A percentile compares a stretch with the other conserved stretches of the same genome.
These are phyloP conservation scores for Penicillium mononematosum DNA, from an alignment of 495 filamentous ascomycete species.

Conservation along the genomic window DNA sequence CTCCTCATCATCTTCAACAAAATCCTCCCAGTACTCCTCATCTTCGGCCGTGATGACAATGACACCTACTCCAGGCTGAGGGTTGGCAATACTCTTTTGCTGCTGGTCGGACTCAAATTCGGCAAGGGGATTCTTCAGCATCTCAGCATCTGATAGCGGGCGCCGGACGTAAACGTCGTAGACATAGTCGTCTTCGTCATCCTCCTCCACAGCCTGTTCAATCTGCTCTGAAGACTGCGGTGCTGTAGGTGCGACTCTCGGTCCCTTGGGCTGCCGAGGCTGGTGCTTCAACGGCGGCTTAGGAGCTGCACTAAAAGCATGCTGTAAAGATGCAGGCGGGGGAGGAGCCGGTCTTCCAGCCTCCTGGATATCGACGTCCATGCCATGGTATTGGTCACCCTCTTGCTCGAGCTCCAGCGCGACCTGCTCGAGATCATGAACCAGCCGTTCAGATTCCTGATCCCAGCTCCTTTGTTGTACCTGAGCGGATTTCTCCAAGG, in stretches of 20 bases:
- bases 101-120: constrained; percentile 34
- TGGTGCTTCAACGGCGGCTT: constrained; percentile 41
- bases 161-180: constrained; percentile 62
- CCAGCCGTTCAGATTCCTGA: constrained; percentile 45
- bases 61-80: constrained; percentile 50
- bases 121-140: constrained; percentile 35
- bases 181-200: constrained; percentile 57
- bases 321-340: constrained; percentile 1
- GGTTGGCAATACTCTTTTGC: constrained; percentile 31
- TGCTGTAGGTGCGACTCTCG: constrained; percentile 17
- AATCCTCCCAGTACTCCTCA: constrained; percentile 56
- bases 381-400: constrained; percentile 19
- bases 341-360: not conserved
- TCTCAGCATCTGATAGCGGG: constrained; percentile 34
- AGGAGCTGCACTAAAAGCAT: constrained; percentile 15
- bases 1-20: constrained; percentile 53
- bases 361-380: constrained; percentile 16
- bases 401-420: constrained; percentile 43
- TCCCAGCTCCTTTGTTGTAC: constrained; percentile 41
- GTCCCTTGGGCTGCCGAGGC: constrained; percentile 37
- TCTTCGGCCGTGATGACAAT: constrained; percentile 61
- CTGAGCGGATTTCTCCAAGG: constrained; percentile 36
- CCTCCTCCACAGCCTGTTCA: constrained; percentile 23
- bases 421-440: constrained; percentile 46
- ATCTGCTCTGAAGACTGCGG: constrained; percentile 5